Base-by-base conservation (phyloP, 1,284 basidiomycete species). In the Microbotryum violaceum region DNA sequence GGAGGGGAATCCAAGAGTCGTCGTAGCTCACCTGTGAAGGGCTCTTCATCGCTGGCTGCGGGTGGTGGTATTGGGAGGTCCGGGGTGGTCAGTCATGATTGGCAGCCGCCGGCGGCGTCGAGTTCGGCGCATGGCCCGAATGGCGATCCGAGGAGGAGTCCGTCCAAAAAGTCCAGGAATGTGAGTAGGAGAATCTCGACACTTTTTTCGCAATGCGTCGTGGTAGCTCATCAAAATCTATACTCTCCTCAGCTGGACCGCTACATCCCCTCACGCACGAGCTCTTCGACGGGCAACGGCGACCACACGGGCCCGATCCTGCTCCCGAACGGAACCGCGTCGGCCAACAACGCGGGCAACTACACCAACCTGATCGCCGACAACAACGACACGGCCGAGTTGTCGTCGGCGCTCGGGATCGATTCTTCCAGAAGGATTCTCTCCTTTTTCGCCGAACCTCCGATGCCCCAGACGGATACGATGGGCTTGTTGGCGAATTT, bases 361-460 rank as follows among this genome's bases (percentile, higher is more conserved):
- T 46, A 37, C 21, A 56, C 45, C 33, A 23, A 29, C 54, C 31
- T 56, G 16, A 10, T 50, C 10, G 16, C 47, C 57, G 50, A 58
- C 54, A n/a, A 54, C n/a, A 54, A 61, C 44, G 65, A 69, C 59
- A 71, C 71, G 8, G 63, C 65, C 21, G 69, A 73, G 49, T 64
- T 74, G 14, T 71, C 70, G 27, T 53, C 56, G 4, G 68, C 72
- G 21, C 64, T 74, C 47, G 70, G 70, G 2, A 71, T 77, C 37
- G 77, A 78, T 58, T 71, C 73, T 52, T 70, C 71, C 23, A 66
- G 75, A 65, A 73, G 77, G 21, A 77, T 78, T 63, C 71, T 78
- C 3, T 75, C 76, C 27, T 78, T 78, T 63, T 76, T 74, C 18
- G 75, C 77, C 18, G 77, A 75, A 46, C 74, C 76, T 1, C 77